Evolutionary conservation across 2,329 filamentous ascomycete genomes (phyloP), one percentile per base, ranked within the genome.

Genomic region (Arthrobotrys conoides): DNA sequence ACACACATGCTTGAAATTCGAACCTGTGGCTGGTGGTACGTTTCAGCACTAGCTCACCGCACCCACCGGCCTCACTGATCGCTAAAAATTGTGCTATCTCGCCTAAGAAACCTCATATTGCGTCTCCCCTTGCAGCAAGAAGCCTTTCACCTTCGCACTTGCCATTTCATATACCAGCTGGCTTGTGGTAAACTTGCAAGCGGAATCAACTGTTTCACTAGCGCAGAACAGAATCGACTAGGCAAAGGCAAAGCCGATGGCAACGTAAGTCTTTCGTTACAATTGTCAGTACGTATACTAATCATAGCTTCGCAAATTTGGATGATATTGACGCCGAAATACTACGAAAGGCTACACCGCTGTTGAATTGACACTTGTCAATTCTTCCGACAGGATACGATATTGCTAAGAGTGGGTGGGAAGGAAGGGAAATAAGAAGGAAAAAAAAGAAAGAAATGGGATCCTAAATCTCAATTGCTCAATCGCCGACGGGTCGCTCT

Each of bases 81-180:
- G 48, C 59, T 20, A 46, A 51, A 55, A 51, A 14, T 38, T 44
- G 33, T 36, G 18, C 22, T 68, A 44, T 67, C 73, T 77, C 70
- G 73, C 44, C 73, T 67, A 71, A 64, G 57, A 27, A 57, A 67
- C 27, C 67, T 8, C 33, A 70, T 16, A 61, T 44, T 41, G 33
- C 46, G 16, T 55, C 27, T 51, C 24, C 46, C 22, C 46, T 66
- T 46, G 30, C 49, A 48, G 27, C 8, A 46, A 22, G 20, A 48
- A 30, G n/a, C 30, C 38, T 18, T 71, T 24, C 73, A 77, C 53
- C 41, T 77, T 77, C 73, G 73, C 73, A 49, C 73, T 77, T 20
- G 18, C 36, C 51, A 24, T 8, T 51, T 14, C n/a, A 27, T 27
- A 38, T 27, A 33, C 59, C 73, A 77, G 67, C 73, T 77, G 67